A percentile compares a stretch with the other conserved stretches of the same genome.
These are phyloP conservation scores for Saprolegnia diclina DNA, from an alignment of 352 stramenopile species.

Conservation along the genomic window DNA sequence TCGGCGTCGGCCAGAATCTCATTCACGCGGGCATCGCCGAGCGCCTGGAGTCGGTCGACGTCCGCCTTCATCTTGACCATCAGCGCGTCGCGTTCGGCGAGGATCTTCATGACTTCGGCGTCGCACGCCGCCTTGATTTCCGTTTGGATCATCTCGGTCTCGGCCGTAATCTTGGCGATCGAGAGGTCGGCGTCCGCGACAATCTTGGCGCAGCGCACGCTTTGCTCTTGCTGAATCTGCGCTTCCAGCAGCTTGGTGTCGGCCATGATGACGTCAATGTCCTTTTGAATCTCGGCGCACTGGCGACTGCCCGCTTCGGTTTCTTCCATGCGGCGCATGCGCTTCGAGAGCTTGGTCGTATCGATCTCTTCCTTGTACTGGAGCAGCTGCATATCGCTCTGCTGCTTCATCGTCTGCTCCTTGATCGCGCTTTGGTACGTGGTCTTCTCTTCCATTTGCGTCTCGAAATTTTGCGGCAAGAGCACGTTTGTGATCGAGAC, in stretches of 20 bases:
- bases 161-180: constrained; percentile 43
- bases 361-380: constrained; percentile 52
- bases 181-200: constrained; percentile 36
- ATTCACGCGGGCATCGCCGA: constrained; percentile 34
- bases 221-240: constrained; percentile 40
- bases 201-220: constrained; percentile 40
- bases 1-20: constrained; percentile 42
- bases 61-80: constrained; percentile 38
- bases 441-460: constrained; percentile 66
- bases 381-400: constrained; percentile 70
- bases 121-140: constrained; percentile 41
- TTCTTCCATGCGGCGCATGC: constrained; percentile 57
- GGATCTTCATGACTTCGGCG: constrained; percentile 37
- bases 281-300: constrained; percentile 47
- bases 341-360: constrained; percentile 48
- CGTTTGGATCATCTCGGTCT: constrained; percentile 39
- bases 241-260: constrained; percentile 39
- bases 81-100: constrained; percentile 36
- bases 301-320: constrained; percentile 49
- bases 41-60: constrained; percentile 33
- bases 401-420: constrained; percentile 75
- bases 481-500: constrained; percentile 74
- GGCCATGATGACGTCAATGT: constrained; percentile 42
- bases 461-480: constrained; percentile 48
- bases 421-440: constrained; percentile 59